phyloP scores from a whole-genome alignment of 192 early-diverging fungal genomes.

The Backusella parvicylindrica region DNA sequence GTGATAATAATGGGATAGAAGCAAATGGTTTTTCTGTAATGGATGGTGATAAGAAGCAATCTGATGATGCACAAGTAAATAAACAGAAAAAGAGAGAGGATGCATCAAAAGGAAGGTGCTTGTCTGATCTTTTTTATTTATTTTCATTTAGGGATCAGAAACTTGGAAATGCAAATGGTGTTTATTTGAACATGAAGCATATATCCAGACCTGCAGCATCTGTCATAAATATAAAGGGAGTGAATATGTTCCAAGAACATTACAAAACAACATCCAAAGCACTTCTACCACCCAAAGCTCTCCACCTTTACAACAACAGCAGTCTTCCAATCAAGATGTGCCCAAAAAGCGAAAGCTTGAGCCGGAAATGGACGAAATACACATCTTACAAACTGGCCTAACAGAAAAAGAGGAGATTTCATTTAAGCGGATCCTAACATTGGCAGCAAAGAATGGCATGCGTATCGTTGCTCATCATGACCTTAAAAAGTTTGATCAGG shows the following conservation, averaged over 20 bases:
- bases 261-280: not conserved
- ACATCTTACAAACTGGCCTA: not conserved
- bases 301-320: not conserved
- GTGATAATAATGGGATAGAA: not conserved
- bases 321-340: no score
- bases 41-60: not conserved
- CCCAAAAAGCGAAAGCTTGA: not conserved
- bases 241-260: not conserved
- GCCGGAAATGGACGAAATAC: not conserved
- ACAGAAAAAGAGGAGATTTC: not conserved
- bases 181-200: not conserved
- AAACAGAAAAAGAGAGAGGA: not conserved
- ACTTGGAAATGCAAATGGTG: not conserved
- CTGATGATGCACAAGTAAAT: not conserved
- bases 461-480: not conserved
- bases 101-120: no score
- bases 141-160: not conserved
- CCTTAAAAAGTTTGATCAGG: not conserved
- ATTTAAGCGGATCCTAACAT: not conserved
- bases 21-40: not conserved
- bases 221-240: not conserved
- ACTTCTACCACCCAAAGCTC: not conserved
- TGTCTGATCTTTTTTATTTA: not conserved
- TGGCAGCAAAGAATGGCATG: not conserved
- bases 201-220: not conserved